These are phyloP conservation scores for Galerina marginata DNA, from an alignment of 768 basidiomycete genomes.

Conservation along the genomic window DNA sequence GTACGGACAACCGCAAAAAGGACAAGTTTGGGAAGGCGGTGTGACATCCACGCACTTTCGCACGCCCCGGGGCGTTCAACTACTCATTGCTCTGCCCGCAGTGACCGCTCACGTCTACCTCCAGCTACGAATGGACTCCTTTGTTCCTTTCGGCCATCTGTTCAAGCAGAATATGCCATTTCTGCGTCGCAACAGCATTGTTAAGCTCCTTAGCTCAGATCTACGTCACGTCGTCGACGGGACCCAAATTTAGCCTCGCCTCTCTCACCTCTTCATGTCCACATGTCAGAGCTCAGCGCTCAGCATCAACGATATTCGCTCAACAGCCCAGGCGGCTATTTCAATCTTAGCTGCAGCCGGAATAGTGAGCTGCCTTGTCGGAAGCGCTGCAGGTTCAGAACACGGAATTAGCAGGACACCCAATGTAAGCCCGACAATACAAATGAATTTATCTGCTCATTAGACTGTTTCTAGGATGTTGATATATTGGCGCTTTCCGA, in stretches of 20 bases:
- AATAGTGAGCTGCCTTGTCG: slow-evolving; percentile 7
- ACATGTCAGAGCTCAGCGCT: background rate
- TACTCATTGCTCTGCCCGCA: background rate
- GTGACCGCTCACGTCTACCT: background rate
- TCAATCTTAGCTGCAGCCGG: background rate
- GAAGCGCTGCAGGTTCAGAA: slow-evolving; percentile 11
- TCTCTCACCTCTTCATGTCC: background rate
- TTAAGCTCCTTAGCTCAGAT: background rate
- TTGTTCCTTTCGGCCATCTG: background rate
- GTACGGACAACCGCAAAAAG: slow-evolving; percentile 14
- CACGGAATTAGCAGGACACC: slow-evolving; percentile 11
- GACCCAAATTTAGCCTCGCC: background rate
- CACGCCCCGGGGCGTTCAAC: slow-evolving; percentile 22
- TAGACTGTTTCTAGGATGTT: slow-evolving; percentile 16
- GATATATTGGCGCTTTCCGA: slow-evolving; percentile 21
- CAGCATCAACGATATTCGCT: slow-evolving; percentile 2
- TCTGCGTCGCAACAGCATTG: background rate
- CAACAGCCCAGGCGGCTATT: background rate
- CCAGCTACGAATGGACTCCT: background rate
- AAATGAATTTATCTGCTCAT: background rate
- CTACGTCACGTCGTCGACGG: background rate
- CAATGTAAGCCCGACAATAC: background rate
- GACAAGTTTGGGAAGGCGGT: slow-evolving; percentile 8
- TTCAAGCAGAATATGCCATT: background rate
- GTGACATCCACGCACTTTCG: slow-evolving; percentile 27